Evolutionary conservation across 106 monocot genomes (phyloP).

Genomic region (Dioscorea zingiberensis): DNA sequence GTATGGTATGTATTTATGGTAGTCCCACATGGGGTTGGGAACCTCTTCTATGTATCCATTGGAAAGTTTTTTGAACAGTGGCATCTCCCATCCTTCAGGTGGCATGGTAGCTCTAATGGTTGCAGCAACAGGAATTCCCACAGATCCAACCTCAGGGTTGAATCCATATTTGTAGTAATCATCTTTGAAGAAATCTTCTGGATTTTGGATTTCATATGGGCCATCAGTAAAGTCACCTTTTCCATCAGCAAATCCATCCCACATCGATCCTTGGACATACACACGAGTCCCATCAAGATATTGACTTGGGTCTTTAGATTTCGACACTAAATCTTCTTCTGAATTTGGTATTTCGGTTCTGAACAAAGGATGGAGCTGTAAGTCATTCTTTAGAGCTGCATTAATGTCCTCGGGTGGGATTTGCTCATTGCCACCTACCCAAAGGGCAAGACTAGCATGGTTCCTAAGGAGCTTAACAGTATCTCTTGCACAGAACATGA

Average conservation of each 20-base stretch:
- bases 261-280: slow-evolving; percentile 89
- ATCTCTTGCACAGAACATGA: slow-evolving; percentile 85
- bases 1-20: slow-evolving; percentile 96
- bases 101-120: slow-evolving; percentile 98
- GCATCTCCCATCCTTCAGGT: slow-evolving; percentile 77
- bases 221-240: slow-evolving; percentile 93
- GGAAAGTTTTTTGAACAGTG: slow-evolving; percentile 47
- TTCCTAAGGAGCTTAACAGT: slow-evolving; percentile 89
- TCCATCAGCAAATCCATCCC: slow-evolving; percentile 99
- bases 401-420: slow-evolving; percentile 85
- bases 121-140: slow-evolving; percentile 88
- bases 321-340: slow-evolving; percentile 18
- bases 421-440: slow-evolving; percentile 99
- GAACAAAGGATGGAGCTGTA: slow-evolving; percentile 80
- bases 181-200: slow-evolving; percentile 87
- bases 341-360: not conserved
- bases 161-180: slow-evolving; percentile 81
- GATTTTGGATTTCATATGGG: slow-evolving; percentile 91
- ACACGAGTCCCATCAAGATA: slow-evolving; percentile 94
- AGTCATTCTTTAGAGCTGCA: slow-evolving; percentile 45
- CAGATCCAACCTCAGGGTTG: slow-evolving; percentile 94
- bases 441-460: slow-evolving; percentile 90
- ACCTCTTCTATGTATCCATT: slow-evolving; percentile 77
- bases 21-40: slow-evolving; percentile 93
- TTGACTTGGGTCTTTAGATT: slow-evolving; percentile 67